These are phyloP conservation scores for Xylariaceae sp. DNA, from an alignment of 2,329 filamentous ascomycete genomes.

Conservation along the genomic window DNA sequence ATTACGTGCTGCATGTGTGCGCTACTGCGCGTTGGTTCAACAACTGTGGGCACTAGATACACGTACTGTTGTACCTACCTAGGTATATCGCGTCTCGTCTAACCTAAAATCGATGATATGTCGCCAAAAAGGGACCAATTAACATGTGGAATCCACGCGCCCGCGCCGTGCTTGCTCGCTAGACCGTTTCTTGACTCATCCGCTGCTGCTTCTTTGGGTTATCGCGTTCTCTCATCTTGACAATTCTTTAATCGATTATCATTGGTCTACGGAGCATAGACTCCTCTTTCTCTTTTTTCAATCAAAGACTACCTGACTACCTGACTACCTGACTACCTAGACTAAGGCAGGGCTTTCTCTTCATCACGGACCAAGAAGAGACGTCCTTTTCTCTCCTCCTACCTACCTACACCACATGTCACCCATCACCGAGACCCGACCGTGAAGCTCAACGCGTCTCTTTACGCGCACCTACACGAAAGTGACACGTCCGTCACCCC, in stretches of 20 bases:
- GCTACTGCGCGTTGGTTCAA: too few species aligned
- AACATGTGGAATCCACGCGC: constrained; percentile 1
- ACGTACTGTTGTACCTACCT: too few species aligned
- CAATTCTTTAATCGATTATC: constrained; percentile 5
- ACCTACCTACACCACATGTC: too few species aligned
- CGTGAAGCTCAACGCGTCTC: constrained; percentile 26
- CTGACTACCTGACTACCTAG: too few species aligned
- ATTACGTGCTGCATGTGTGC: too few species aligned
- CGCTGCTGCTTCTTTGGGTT: constrained; percentile 12
- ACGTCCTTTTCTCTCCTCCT: neutral
- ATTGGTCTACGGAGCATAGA: too few species aligned
- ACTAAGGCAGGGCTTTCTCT: neutral
- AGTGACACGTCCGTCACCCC: constrained; percentile 43
- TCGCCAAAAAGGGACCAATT: neutral
- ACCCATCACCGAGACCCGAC: too few species aligned
- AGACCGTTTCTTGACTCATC: too few species aligned
- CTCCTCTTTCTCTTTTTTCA: neutral
- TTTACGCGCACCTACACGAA: constrained; percentile 43
- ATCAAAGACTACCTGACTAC: neutral
- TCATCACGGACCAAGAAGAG: neutral
- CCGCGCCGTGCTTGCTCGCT: constrained; percentile 10
- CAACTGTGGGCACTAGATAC: too few species aligned
- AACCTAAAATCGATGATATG: too few species aligned
- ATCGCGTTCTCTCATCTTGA: constrained; percentile 5
- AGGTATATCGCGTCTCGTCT: too few species aligned